A percentile compares a stretch with the other conserved stretches of the same genome.
Conservation (phyloP, 176 grass and related monocot species). For the Elaeis guineensis region DNA sequence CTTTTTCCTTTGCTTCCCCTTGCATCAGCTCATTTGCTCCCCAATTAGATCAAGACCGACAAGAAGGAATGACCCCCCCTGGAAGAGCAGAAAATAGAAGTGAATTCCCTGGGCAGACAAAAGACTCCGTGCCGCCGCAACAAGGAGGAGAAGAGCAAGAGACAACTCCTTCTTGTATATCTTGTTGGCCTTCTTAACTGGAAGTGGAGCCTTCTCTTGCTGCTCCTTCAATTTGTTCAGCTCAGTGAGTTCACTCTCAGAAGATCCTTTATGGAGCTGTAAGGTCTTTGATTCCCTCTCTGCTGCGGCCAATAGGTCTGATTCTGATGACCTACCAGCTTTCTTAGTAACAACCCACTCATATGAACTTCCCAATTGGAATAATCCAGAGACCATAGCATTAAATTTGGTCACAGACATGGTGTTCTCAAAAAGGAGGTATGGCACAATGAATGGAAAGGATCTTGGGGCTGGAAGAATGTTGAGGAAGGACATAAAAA, state of each 20-base stretch:
- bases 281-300: slow-evolving; percentile 24
- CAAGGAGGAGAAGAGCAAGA: slow-evolving; percentile 63
- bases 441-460: slow-evolving; percentile 79
- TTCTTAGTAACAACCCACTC: slow-evolving; percentile 87
- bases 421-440: slow-evolving; percentile 82
- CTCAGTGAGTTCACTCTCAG: slow-evolving; percentile 36
- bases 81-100: slow-evolving; percentile 85
- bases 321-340: slow-evolving; percentile 61
- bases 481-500: slow-evolving; percentile 66
- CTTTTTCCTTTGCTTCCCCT: neutral
- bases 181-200: slow-evolving; percentile 44
- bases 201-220: slow-evolving; percentile 10
- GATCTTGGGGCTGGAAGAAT: slow-evolving; percentile 63
- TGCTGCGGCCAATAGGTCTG: slow-evolving; percentile 21
- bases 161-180: slow-evolving; percentile 74
- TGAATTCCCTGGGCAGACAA: slow-evolving; percentile 75
- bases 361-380: slow-evolving; percentile 66
- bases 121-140: slow-evolving; percentile 54
- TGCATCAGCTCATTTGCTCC: slow-evolving; percentile 44
- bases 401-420: slow-evolving; percentile 91
- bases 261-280: slow-evolving; percentile 42
- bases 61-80: slow-evolving; percentile 61
- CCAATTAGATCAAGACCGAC: slow-evolving; percentile 78
- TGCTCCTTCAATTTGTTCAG: slow-evolving; percentile 27
- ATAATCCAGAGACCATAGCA: slow-evolving; percentile 70